These are phyloP conservation scores for Pleurotus pulmonarius DNA, from an alignment of 768 basidiomycete species.

Conservation along the genomic window DNA sequence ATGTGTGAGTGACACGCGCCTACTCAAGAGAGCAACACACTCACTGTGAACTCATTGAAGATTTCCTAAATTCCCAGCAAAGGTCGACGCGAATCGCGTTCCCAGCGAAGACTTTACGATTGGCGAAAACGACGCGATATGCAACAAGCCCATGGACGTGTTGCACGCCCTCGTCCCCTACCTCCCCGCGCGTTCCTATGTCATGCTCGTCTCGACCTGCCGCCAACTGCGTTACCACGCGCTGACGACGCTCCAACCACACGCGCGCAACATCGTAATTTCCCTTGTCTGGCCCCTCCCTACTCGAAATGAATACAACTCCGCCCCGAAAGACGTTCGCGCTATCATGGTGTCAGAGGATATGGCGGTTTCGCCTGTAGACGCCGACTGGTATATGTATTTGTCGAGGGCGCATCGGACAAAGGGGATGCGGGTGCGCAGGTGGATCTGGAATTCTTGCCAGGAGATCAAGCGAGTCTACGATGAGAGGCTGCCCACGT, in stretches of 20 bases:
- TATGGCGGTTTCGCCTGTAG: constrained; percentile 1
- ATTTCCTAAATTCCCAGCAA: neutral
- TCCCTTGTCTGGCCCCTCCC: constrained; percentile 22
- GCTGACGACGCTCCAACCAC: constrained; percentile 18
- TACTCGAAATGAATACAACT: constrained; percentile 10
- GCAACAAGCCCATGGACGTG: constrained; percentile 18
- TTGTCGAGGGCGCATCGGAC: constrained; percentile 19
- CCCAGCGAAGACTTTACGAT: neutral
- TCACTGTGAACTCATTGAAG: neutral
- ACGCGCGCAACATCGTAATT: constrained; percentile 19
- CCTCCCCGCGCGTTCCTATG: constrained; percentile 15
- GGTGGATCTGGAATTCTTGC: constrained; percentile 21
- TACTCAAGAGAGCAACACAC: too few relatives aligned
- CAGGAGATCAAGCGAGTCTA: constrained; percentile 14
- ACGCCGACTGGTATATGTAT: constrained; percentile 24
- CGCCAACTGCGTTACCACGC: constrained; percentile 20
- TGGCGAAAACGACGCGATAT: constrained; percentile 14
- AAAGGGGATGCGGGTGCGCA: constrained; percentile 19
- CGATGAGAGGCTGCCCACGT: constrained; percentile 1
- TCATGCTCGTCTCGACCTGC: constrained; percentile 20
- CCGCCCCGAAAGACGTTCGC: neutral
- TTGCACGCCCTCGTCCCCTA: constrained; percentile 17
- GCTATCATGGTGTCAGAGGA: constrained; percentile 14
- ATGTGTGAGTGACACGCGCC: constrained; percentile 13
- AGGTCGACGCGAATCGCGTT: constrained; percentile 13